Conservation (phyloP, 805 yeast species). For the Brettanomyces custersianus region DNA sequence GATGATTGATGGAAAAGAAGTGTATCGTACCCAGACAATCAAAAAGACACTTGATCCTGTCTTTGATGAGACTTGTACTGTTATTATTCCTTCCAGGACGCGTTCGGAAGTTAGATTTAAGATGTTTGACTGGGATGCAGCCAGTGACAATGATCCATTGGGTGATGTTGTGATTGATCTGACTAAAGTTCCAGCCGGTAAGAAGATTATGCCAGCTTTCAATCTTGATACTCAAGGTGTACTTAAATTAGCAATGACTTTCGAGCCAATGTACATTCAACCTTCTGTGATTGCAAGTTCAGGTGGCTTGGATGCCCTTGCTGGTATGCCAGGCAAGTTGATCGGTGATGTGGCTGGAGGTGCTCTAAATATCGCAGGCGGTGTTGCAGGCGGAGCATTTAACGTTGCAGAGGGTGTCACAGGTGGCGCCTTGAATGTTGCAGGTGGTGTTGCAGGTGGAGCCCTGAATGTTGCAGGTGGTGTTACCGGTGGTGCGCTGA, state of each 20-base stretch:
- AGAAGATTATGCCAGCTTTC: conserved; percentile 33
- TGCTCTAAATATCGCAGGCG: conserved; percentile 19
- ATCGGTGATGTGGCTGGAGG: conserved; percentile 36
- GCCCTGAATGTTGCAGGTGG: conserved; percentile 35
- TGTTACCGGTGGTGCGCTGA: conserved; percentile 26
- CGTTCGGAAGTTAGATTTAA: conserved; percentile 39
- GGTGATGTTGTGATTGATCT: conserved; percentile 47
- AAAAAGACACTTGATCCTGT: conserved; percentile 64
- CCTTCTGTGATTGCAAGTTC: conserved; percentile 46
- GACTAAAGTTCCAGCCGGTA: conserved; percentile 35
- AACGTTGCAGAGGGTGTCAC: conserved; percentile 33
- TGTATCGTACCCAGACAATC: conserved; percentile 50
- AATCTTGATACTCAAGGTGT: conserved; percentile 58
- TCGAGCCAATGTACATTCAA: conserved; percentile 57
- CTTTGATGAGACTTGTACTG: conserved; percentile 60
- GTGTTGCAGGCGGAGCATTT: conserved; percentile 29
- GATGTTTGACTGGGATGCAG: conserved; percentile 71
- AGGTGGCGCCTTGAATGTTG: conserved; percentile 32
- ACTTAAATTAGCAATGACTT: conserved; percentile 43
- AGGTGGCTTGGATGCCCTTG: conserved; percentile 33
- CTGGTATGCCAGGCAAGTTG: conserved; percentile 28
- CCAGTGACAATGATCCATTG: conserved; percentile 56
- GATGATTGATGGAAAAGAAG: conserved; percentile 42
- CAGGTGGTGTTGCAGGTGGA: conserved; percentile 28
- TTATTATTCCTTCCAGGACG: conserved; percentile 58